phyloP scores from a whole-genome alignment of 2,329 filamentous ascomycete species.

The Endocalyx cinctus region DNA sequence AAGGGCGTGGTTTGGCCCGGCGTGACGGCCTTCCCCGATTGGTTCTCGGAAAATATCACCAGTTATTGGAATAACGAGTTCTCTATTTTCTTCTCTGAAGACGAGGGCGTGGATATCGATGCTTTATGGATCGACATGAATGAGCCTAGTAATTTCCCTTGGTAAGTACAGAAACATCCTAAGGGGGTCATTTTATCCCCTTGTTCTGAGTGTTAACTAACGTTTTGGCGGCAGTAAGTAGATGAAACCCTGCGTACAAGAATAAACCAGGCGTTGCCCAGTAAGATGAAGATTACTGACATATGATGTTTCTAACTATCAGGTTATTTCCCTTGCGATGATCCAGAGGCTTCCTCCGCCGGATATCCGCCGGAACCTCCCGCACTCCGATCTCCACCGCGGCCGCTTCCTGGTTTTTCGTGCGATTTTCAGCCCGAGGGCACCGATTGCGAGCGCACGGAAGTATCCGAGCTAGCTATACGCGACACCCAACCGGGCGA shows the following conservation, averaged over 20 bases:
- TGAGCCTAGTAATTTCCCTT: neutral
- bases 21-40: conserved; percentile 68
- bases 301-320: no score
- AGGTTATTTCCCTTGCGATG: conserved; percentile 44
- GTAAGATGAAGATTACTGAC: no score
- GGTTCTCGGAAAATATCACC: conserved; percentile 63
- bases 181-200: no score
- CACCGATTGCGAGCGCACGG: conserved; percentile 28
- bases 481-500: conserved; percentile 24
- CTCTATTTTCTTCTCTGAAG: conserved; percentile 55
- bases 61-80: conserved; percentile 70
- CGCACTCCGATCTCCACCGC: conserved; percentile 57
- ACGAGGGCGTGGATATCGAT: conserved; percentile 68
- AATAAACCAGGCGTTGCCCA: no score
- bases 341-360: conserved; percentile 35
- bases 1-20: conserved; percentile 75
- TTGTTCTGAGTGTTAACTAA: no score
- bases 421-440: conserved; percentile 59
- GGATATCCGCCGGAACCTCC: conserved; percentile 58
- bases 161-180: no score
- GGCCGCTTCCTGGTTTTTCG: conserved; percentile 65
- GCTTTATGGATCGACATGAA: conserved; percentile 64
- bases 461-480: conserved; percentile 14
- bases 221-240: no score
- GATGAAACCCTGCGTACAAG: no score